Evolutionary conservation across 2,329 filamentous ascomycete genomes (phyloP).

Genomic region (Tolypocladium ophioglossoides): DNA sequence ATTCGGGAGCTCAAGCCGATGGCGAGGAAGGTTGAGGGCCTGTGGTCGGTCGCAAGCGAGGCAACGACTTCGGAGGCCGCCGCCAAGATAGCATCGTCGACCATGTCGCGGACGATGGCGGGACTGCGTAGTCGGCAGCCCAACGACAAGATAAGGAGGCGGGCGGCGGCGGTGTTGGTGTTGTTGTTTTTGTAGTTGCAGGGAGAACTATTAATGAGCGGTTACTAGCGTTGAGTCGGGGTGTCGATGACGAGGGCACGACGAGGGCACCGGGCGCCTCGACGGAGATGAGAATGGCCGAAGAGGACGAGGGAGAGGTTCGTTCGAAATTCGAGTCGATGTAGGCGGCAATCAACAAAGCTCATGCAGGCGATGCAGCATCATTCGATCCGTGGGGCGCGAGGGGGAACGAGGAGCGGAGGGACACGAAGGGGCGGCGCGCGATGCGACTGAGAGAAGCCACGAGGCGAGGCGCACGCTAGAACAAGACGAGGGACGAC

Average conservation of each 20-base stretch:
- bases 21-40: constrained; percentile 26
- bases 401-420: background rate
- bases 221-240: background rate
- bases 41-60: constrained; percentile 35
- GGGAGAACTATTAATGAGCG: background rate
- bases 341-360: constrained; percentile 2
- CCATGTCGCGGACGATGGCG: constrained; percentile 27
- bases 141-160: constrained; percentile 5
- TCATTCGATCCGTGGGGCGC: constrained; percentile 1
- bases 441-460: background rate
- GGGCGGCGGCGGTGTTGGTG: background rate
- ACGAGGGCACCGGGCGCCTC: background rate
- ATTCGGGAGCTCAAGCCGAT: constrained; percentile 39
- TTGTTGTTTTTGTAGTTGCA: background rate
- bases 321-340: background rate
- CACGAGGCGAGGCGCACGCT: background rate
- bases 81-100: constrained; percentile 43
- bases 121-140: constrained; percentile 17
- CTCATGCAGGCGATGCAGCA: constrained; percentile 1
- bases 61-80: constrained; percentile 44
- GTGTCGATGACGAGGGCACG: background rate
- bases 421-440: background rate
- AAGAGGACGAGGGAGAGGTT: background rate
- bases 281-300: background rate
- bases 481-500: background rate